Percentiles rank a stretch among this genome's conserved stretches.
These are phyloP conservation scores for Penicillium dipodomyicola DNA, from an alignment of 495 filamentous ascomycete genomes.

Conservation along the genomic window DNA sequence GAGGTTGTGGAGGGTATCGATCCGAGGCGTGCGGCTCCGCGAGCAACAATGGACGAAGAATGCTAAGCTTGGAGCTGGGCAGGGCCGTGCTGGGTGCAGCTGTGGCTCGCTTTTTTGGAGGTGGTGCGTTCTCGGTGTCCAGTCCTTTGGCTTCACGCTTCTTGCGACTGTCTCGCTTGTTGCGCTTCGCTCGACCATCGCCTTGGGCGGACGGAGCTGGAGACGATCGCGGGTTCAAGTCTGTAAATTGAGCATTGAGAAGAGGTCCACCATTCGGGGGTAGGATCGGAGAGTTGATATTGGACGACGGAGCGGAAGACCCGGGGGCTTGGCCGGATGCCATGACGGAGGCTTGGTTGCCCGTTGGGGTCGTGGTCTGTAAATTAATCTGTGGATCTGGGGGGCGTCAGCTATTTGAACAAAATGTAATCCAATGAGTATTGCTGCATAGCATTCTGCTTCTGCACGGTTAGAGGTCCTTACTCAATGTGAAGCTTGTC, in stretches of 20 bases:
- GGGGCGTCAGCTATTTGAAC: not conserved
- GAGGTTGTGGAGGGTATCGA: constrained; percentile 39
- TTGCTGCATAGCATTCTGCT: not conserved
- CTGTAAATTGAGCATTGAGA: constrained; percentile 32
- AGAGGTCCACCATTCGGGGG: constrained; percentile 30
- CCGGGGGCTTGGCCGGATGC: constrained; percentile 37
- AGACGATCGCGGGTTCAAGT: constrained; percentile 39
- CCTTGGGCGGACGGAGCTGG: constrained; percentile 40
- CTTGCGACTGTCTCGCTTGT: constrained; percentile 56
- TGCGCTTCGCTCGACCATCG: constrained; percentile 43
- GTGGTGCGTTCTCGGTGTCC: constrained; percentile 37
- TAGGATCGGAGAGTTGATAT: constrained; percentile 44
- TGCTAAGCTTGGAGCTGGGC: constrained; percentile 33
- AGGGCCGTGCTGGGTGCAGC: constrained; percentile 31
- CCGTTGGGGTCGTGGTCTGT: not conserved
- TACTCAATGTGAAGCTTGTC: not conserved
- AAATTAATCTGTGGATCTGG: not conserved
- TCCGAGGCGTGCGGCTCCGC: constrained; percentile 42
- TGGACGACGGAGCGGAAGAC: constrained; percentile 44
- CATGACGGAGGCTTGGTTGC: constrained; percentile 23
- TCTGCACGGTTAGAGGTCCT: not conserved
- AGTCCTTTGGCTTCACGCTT: constrained; percentile 72
- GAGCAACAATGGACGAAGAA: constrained; percentile 33
- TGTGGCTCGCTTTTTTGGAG: constrained; percentile 39
- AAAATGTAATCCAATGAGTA: not conserved